Evolutionary conservation across 208 protist species (phyloP).

Genomic region (Trypanosoma brucei): DNA sequence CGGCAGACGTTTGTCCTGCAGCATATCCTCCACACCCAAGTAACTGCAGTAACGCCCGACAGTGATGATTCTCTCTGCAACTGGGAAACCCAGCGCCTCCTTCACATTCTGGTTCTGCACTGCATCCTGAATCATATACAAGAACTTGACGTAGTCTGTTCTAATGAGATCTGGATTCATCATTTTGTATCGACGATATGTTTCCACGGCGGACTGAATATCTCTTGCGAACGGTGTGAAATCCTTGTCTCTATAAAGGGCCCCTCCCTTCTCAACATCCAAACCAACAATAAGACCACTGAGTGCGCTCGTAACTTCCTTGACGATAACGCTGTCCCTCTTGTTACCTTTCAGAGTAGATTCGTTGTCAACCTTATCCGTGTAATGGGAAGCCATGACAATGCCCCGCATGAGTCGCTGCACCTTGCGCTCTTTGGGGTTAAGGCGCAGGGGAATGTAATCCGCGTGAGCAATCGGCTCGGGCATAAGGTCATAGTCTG

Average conservation of each 20-base stretch:
- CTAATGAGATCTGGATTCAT: conserved; percentile 94
- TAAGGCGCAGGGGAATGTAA: conserved; percentile 86
- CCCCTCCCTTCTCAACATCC: conserved; percentile 54
- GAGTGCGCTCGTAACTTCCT: conserved; percentile 78
- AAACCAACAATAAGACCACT: conserved; percentile 79
- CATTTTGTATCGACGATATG: conserved; percentile 90
- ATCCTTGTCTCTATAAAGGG: conserved; percentile 52
- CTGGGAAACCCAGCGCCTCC: conserved; percentile 76
- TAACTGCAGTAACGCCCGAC: conserved; percentile 64
- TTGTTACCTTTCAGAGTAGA: conserved; percentile 56
- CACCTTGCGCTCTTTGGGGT: conserved; percentile 71
- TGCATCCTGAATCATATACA: conserved; percentile 90
- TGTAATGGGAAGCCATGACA: conserved; percentile 87
- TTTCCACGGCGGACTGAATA: conserved; percentile 72
- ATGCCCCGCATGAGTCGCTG: conserved; percentile 86
- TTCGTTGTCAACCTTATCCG: conserved; percentile 85
- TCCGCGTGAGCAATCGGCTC: conserved; percentile 76
- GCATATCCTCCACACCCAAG: conserved; percentile 47
- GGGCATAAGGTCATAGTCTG: conserved; percentile 66
- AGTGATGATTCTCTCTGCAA: conserved; percentile 68
- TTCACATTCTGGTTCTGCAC: conserved; percentile 62
- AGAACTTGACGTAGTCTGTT: conserved; percentile 90
- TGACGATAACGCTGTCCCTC: conserved; percentile 57
- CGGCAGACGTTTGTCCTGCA: conserved; percentile 64
- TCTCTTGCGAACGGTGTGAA: conserved; percentile 64